Base-by-base conservation (phyloP, 306 rosid genomes). In the Inga laurina region DNA sequence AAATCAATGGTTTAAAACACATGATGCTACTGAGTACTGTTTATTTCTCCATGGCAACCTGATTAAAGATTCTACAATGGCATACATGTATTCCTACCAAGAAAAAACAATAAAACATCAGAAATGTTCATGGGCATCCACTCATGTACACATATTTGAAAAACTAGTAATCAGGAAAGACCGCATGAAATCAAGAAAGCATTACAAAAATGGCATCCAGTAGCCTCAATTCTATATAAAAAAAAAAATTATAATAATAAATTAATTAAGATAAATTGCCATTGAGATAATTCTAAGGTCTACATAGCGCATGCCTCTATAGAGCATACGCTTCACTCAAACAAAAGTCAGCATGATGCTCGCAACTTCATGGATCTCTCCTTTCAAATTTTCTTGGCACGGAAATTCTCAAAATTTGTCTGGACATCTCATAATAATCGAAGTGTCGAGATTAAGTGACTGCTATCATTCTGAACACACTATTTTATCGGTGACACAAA, bases 281-380 rank as follows among this genome's bases (percentile, higher is more conserved):
- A 22, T 62, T 65, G 45, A 56, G 22, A 83, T 44, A 83, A 76
- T 12, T 35, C 76, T 30, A 57, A 30, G 48, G 78, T 49, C 67
- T 79, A 75, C 66, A 13, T 41, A 70, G 46, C 72, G 22, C 80
- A 75, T 37, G 78, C 32, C 79, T 48, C 59, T 44, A 10, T 37
- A 56, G n/a, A 86, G 79, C 68, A 72, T 16, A 48, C 37, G 65
- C 79, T 76, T 77, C 74, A 45, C 48, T 43, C n/a, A 49, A 77
- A 73, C 68, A 66, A 66, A 78, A 82, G 16, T 27, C 67, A 1
- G 13, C 67, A 24, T 61, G 34, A 48, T 16, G 27, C 64, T 76
- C 34, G 19, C 30, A 70, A 45, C 75, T 70, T 39, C 27, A 71
- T 30, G 41, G 70, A 81, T 70, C 65, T 61, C 65, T 46, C 48